Evolutionary conservation across 352 stramenopile species (phyloP), one percentile per base, ranked within the genome.

Genomic region (Pythium oligandrum): DNA sequence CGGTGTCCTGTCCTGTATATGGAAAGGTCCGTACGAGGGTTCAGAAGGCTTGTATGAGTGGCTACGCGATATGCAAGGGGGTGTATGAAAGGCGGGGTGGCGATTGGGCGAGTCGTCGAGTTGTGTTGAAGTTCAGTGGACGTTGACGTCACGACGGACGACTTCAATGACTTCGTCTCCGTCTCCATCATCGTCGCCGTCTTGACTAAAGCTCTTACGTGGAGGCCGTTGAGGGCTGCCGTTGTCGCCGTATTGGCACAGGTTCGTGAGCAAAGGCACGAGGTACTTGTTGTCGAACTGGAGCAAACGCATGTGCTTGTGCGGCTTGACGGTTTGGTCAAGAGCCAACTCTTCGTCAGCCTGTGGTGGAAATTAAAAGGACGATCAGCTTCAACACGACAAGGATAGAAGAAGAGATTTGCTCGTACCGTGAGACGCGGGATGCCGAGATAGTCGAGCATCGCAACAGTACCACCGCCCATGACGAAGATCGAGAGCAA

Each of bases 401-500:
- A 33, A 44, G 7, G 32, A 30, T 38, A 4, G 35, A 38, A 32
- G 55, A 43, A 46, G 35, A 36, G 6, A 57, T 9, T 57, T 3
- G 3, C 31, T 64, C 78, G 55, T 60, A 91, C 84, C 48, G 78
- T 90, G 56, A 93, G 65, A 33, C 80, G 76, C 33, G 82, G 79
- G 60, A 98, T 97, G 33, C 88, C 59, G 36, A 97, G 74, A 44
- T 71, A 75, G 58, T 93, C 83, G 44, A 98, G 73, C 55, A 93
- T 87, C 26, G 77, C 75, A 54, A 96, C 88, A 4, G 91, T 98
- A 47, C 88, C 83, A 34, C 88, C 83, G 26, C 90, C 94, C 69
- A 97, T 83, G 48, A 96, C 44, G 59, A 97, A 97, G 50, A 97
- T 92, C 31, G 91, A 95, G 17, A 97, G 63, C 17, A 98, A 58